phyloP scores from a whole-genome alignment of 352 stramenopile species.

The Globisporangium irregulare region DNA sequence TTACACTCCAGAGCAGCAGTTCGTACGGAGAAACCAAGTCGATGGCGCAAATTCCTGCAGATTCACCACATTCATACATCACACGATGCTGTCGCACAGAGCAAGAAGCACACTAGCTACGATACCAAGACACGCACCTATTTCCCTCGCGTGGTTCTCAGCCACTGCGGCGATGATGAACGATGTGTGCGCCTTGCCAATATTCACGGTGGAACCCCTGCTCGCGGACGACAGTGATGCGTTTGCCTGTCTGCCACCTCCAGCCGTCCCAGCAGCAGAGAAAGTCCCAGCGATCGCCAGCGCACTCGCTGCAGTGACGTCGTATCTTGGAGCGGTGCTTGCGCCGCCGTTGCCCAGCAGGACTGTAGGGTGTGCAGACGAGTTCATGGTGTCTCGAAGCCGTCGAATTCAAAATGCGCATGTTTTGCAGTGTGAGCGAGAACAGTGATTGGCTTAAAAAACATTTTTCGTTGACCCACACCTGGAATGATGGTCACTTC shows the following conservation, averaged over 20 bases:
- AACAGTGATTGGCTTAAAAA: neutral
- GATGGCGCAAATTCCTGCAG: slow-evolving; percentile 59
- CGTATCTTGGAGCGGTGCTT: slow-evolving; percentile 4
- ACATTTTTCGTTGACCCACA: neutral
- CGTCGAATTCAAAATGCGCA: neutral
- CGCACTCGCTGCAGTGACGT: slow-evolving; percentile 15
- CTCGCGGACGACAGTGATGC: slow-evolving; percentile 3
- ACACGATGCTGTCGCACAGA: neutral
- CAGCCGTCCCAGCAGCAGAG: neutral
- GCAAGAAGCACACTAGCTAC: neutral
- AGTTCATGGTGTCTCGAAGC: neutral
- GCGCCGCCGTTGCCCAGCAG: slow-evolving; percentile 11
- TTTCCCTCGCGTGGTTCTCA: slow-evolving; percentile 19
- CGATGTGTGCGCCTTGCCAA: slow-evolving; percentile 9
- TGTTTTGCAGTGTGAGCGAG: too few species aligned
- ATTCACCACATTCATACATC: neutral
- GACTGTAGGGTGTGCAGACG: neutral
- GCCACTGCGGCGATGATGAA: slow-evolving; percentile 19
- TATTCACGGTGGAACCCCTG: neutral
- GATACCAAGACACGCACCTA: slow-evolving; percentile 5
- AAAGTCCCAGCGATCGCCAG: neutral
- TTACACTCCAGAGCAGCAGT: slow-evolving; percentile 72
- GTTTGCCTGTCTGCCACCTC: neutral
- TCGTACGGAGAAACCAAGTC: slow-evolving; percentile 71
- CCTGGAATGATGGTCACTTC: neutral